Conservation (phyloP, 345 rosid species). For the Camelina laxa region DNA sequence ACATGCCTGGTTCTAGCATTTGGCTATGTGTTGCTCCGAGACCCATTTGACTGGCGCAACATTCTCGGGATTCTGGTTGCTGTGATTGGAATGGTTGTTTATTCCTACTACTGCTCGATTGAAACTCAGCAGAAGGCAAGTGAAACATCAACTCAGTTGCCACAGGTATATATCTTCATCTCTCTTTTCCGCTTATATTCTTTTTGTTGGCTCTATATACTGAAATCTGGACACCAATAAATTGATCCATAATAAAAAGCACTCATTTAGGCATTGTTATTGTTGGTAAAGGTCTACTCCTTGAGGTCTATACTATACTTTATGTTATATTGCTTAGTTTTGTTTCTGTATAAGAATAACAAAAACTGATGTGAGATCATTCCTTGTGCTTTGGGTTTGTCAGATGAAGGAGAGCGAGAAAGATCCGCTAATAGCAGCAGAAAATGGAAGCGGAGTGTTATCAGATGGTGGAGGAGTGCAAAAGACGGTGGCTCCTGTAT, state of each 20-base stretch:
- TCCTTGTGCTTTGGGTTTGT: neutral
- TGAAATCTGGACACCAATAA: too few relatives aligned
- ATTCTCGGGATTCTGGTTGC: slow-evolving; percentile 92
- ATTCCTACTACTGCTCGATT: slow-evolving; percentile 75
- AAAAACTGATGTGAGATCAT: neutral
- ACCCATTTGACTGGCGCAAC: slow-evolving; percentile 98
- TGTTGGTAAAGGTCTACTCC: neutral
- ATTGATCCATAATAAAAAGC: too few relatives aligned
- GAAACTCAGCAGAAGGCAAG: slow-evolving; percentile 88
- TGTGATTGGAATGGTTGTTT: slow-evolving; percentile 91
- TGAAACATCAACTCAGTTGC: slow-evolving; percentile 65
- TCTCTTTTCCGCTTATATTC: slow-evolving; percentile 8
- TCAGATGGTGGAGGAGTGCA: slow-evolving; percentile 53
- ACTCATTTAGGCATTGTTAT: neutral
- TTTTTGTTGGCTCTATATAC: neutral
- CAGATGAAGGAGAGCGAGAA: slow-evolving; percentile 85
- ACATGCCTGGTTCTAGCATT: slow-evolving; percentile 98
- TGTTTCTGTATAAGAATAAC: neutral
- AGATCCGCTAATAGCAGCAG: slow-evolving; percentile 76
- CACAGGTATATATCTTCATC: slow-evolving; percentile 61
- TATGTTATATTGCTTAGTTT: neutral
- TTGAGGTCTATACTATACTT: neutral
- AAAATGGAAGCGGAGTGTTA: slow-evolving; percentile 71
- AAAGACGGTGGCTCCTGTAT: slow-evolving; percentile 62
- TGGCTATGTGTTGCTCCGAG: slow-evolving; percentile 86